Conservation (phyloP, 139 green algal genomes). For the Yamagishiella unicocca region DNA sequence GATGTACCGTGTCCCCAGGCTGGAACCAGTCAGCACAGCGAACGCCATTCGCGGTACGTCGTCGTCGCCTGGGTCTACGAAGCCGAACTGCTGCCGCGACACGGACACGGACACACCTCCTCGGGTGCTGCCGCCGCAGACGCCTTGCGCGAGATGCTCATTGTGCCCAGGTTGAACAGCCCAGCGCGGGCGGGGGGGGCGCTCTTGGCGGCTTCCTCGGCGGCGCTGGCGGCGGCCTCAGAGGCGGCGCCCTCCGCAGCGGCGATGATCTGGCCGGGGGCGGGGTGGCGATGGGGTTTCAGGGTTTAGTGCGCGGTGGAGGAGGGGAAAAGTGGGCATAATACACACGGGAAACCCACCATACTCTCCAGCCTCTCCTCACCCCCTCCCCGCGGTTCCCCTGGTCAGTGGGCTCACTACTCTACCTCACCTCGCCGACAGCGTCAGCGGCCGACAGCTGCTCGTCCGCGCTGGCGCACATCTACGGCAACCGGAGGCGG, state of each 20-base stretch:
- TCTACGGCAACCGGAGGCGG: not conserved
- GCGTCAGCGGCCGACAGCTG: constrained; percentile 35
- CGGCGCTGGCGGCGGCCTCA: constrained; percentile 24
- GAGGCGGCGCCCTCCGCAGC: constrained; percentile 15
- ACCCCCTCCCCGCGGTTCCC: too few relatives aligned
- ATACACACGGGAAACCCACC: too few relatives aligned
- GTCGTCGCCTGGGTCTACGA: too few relatives aligned
- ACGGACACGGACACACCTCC: constrained; percentile 2
- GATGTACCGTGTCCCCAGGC: too few relatives aligned
- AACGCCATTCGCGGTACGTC: too few relatives aligned
- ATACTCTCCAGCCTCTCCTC: too few relatives aligned
- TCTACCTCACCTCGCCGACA: constrained; percentile 10
- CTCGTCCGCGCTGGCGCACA: not conserved
- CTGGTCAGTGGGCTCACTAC: not conserved
- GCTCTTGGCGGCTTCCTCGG: constrained; percentile 33
- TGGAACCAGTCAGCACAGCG: too few relatives aligned
- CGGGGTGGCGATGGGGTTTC: too few relatives aligned
- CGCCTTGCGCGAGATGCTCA: constrained; percentile 19
- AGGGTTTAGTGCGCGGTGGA: too few relatives aligned
- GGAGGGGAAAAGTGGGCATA: too few relatives aligned
- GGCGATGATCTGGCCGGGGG: constrained; percentile 37
- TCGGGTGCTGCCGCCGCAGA: not conserved
- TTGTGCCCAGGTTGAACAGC: constrained; percentile 27
- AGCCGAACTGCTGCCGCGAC: too few relatives aligned
- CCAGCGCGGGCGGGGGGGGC: not conserved